These are phyloP conservation scores for Takashimella tepidaria DNA, from an alignment of 1,284 basidiomycete species.

Conservation along the genomic window DNA sequence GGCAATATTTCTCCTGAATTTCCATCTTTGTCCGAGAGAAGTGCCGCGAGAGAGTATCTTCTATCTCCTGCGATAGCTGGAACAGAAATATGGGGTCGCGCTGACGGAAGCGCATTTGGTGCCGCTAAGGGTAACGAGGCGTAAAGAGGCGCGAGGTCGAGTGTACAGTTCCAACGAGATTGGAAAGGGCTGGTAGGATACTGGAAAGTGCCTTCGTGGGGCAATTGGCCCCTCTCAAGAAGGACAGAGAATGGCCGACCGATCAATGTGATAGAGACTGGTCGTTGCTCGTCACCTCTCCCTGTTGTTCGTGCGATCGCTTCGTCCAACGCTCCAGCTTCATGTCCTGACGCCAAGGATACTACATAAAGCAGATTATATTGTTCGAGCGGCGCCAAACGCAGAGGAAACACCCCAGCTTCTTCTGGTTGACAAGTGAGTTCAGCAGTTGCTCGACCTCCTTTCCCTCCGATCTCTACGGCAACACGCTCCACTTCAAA, in stretches of 20 bases:
- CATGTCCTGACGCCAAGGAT: conserved; percentile 40
- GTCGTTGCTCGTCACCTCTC: conserved; percentile 58
- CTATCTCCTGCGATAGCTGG: conserved; percentile 47
- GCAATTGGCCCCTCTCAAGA: background rate
- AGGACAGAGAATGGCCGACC: conserved; percentile 55
- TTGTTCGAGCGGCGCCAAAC: conserved; percentile 64
- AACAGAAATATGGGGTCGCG: conserved; percentile 12
- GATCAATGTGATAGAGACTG: conserved; percentile 69
- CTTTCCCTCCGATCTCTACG: conserved; percentile 68
- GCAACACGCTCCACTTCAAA: conserved; percentile 69
- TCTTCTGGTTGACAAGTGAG: conserved; percentile 44
- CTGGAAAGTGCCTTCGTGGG: background rate
- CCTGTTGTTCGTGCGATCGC: conserved; percentile 22
- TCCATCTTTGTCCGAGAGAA: conserved; percentile 21
- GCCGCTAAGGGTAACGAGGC: conserved; percentile 21
- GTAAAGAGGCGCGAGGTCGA: conserved; percentile 60
- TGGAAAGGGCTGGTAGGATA: conserved; percentile 69
- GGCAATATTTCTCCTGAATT: background rate
- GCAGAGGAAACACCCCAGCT: conserved; percentile 58
- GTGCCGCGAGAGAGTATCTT: conserved; percentile 40
- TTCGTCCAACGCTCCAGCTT: conserved; percentile 10
- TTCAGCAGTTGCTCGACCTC: conserved; percentile 57
- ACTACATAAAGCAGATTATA: conserved; percentile 82
- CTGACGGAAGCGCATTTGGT: conserved; percentile 1
- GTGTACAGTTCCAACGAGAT: conserved; percentile 78